Base-by-base conservation (phyloP, 257 asterid species). In the Solanum chilense region DNA sequence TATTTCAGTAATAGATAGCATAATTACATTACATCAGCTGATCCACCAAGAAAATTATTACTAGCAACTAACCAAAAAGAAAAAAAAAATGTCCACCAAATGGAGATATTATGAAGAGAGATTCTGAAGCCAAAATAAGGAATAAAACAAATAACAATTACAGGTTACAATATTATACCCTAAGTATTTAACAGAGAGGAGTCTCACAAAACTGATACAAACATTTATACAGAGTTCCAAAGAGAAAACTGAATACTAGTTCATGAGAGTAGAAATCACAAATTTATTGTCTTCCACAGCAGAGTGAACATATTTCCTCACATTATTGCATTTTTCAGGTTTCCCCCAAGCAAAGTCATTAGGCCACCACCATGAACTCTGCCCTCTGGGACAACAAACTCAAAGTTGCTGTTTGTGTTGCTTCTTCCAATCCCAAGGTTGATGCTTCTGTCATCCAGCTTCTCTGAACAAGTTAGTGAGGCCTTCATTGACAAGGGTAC, bases 291-390 rank as follows among this genome's bases (percentile, higher is more conserved):
- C 68, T 88, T 16, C 56, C 9, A 86, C 56, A 82, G 74, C 86
- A 68, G 60, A 66, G 66, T 42, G 87, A 68, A 27, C 81, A 66
- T 5, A 33, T 85, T 85, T 85, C 78, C 68, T 85, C 78, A 85
- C 78, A 85, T 75, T 47, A 92, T 87, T 15, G 95, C 92, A 45
- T 88, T 93, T 87, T 91, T 92, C 85, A 95, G 86, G 90, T 91
- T 90, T 41, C 98, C 98, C 14, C 95, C 97, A 47, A 96, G 93
- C 70, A 96, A 88, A n/a, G 99, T 94, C 91, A 96, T 86, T 21
- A 96, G 95, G n/a, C 98, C 98, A 78, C 99, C 99, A 66, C 99
- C 99, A 88, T 96, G 99, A 58, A 96, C 99, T 88, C 99, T 91
- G 5, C 99, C 99, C 90, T 96, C 99, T 7, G 97, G 93, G 31